Evolutionary conservation across 441 rosid genomes (phyloP).

Genomic region (Populus hybrid): DNA sequence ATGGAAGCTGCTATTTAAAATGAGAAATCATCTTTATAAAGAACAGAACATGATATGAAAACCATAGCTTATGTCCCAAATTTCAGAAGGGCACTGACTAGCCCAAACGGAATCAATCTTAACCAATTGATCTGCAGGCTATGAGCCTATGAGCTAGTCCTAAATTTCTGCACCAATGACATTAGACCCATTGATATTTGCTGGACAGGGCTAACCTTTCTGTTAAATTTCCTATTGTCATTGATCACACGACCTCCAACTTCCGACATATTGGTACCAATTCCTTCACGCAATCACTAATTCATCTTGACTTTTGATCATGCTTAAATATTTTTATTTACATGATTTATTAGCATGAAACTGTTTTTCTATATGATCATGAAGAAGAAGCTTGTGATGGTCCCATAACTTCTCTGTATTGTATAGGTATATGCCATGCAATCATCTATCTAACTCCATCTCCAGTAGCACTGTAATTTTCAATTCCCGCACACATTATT

Average conservation of each 20-base stretch:
- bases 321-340: not conserved
- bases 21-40: not conserved
- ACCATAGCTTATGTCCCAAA: not conserved
- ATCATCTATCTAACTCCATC: no score
- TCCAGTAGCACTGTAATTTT: no score
- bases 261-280: not conserved
- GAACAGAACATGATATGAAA: not conserved
- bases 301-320: not conserved
- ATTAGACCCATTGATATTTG: not conserved
- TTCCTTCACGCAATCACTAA: not conserved
- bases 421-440: no score
- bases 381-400: no score
- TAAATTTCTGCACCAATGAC: not conserved
- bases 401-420: no score
- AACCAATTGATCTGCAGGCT: not conserved
- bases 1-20: not conserved
- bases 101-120: not conserved
- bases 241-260: not conserved
- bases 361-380: not conserved
- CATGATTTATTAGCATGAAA: not conserved
- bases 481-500: no score
- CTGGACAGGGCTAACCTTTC: no score
- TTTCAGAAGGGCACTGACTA: not conserved
- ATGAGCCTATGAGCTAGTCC: not conserved
- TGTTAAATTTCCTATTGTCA: not conserved